Evolutionary conservation across 306 rosid genomes (phyloP).

Genomic region (Senna tora): DNA sequence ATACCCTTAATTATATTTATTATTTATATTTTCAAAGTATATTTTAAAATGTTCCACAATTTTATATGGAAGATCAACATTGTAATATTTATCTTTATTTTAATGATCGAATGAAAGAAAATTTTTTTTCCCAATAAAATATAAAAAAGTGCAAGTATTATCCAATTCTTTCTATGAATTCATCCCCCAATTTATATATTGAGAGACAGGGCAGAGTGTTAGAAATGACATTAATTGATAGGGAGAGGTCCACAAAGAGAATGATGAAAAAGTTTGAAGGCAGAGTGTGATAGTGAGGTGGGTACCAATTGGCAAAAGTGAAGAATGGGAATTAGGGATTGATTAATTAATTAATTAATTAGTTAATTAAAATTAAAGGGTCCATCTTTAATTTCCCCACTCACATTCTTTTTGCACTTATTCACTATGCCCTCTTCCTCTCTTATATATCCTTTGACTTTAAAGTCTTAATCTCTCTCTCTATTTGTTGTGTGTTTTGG

Average conservation of each 20-base stretch:
- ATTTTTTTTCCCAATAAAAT: too few species aligned
- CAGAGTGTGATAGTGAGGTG: conserved; percentile 44
- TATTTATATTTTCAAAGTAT: too few species aligned
- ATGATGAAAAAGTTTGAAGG: conserved; percentile 69
- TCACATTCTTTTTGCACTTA: conserved; percentile 60
- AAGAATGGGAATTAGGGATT: conserved; percentile 28
- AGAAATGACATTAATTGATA: conserved; percentile 7
- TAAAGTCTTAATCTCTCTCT: conserved; percentile 9
- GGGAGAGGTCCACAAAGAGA: conserved; percentile 49
- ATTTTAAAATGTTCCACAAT: too few species aligned
- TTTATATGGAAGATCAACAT: too few species aligned
- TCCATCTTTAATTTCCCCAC: conserved; percentile 42
- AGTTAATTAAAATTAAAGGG: too few species aligned
- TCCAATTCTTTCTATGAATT: too few species aligned
- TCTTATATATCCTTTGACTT: conserved; percentile 48
- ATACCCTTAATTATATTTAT: too few species aligned
- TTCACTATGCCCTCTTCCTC: conserved; percentile 29
- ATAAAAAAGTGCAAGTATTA: too few species aligned
- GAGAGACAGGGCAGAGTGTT: neutral
- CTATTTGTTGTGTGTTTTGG: conserved; percentile 5
- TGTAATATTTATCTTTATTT: too few species aligned
- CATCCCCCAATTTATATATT: too few species aligned
- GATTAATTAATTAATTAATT: neutral
- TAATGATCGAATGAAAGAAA: too few species aligned
- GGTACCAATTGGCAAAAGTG: conserved; percentile 38